A percentile compares a stretch with the other conserved stretches of the same genome.
These are phyloP conservation scores for Arthrobotrys entomopaga DNA, from an alignment of 2,329 filamentous ascomycete species.

Conservation along the genomic window DNA sequence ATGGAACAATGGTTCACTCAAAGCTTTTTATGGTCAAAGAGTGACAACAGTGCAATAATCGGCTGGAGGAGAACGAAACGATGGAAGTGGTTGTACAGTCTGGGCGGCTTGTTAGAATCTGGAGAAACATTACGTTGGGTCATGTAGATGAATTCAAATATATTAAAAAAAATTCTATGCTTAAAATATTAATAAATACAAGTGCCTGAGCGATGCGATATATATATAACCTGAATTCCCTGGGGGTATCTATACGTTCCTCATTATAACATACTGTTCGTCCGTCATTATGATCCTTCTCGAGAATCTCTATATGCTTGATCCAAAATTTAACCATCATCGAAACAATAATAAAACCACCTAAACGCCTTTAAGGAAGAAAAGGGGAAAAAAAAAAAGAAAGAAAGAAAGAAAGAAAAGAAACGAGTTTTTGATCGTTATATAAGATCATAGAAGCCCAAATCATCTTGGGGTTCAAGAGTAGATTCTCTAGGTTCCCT, in stretches of 20 bases:
- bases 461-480: constrained; percentile 5
- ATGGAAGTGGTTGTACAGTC: constrained; percentile 51
- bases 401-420: constrained; percentile 6
- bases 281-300: neutral
- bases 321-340: no score
- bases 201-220: neutral
- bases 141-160: constrained; percentile 29
- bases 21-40: constrained; percentile 55
- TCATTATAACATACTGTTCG: neutral
- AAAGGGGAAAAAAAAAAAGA: constrained; percentile 3
- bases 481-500: constrained; percentile 11
- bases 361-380: neutral
- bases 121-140: constrained; percentile 41
- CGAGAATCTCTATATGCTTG: constrained; percentile 4
- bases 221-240: neutral
- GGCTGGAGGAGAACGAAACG: constrained; percentile 50
- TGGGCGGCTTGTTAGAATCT: constrained; percentile 33
- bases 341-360: no score
- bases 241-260: constrained; percentile 11
- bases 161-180: constrained; percentile 16
- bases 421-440: neutral
- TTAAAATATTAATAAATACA: no score
- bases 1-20: constrained; percentile 57
- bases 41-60: constrained; percentile 37
- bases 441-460: constrained; percentile 47